These are phyloP conservation scores for Jamesozyma hellenica DNA, from an alignment of 805 yeast genomes.

Conservation along the genomic window DNA sequence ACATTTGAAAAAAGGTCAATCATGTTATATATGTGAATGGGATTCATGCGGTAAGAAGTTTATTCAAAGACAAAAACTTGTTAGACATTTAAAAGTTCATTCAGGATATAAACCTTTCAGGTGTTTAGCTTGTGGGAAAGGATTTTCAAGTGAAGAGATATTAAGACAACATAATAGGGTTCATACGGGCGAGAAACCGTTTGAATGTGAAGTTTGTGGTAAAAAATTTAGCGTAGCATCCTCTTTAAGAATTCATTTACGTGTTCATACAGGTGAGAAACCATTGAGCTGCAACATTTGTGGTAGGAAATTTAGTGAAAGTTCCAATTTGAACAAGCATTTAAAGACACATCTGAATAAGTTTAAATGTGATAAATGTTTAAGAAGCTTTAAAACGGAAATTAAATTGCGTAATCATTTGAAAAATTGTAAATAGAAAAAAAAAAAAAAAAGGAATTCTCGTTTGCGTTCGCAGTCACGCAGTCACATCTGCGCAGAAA, in stretches of 20 bases:
- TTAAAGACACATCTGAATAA: slow-evolving; percentile 61
- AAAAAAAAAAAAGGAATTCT: background rate
- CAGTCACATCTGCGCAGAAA: too few relatives aligned
- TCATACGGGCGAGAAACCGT: slow-evolving; percentile 89
- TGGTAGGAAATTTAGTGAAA: slow-evolving; percentile 75
- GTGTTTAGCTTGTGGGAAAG: slow-evolving; percentile 59
- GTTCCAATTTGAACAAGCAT: slow-evolving; percentile 82
- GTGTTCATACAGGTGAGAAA: slow-evolving; percentile 86
- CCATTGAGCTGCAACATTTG: slow-evolving; percentile 80
- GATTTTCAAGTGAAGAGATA: slow-evolving; percentile 69
- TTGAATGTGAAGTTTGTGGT: slow-evolving; percentile 58
- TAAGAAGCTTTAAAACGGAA: slow-evolving; percentile 40
- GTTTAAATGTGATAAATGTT: slow-evolving; percentile 43
- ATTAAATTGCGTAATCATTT: slow-evolving; percentile 21
- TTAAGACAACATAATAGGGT: slow-evolving; percentile 71
- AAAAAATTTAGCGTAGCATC: slow-evolving; percentile 76
- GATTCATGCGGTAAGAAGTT: slow-evolving; percentile 63
- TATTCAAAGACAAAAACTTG: slow-evolving; percentile 72
- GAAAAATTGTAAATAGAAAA: background rate
- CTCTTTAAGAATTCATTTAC: slow-evolving; percentile 68
- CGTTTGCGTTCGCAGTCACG: too few relatives aligned
- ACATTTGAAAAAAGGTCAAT: slow-evolving; percentile 70
- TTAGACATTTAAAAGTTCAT: slow-evolving; percentile 82
- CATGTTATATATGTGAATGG: slow-evolving; percentile 69
- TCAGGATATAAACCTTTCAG: slow-evolving; percentile 73